Base-by-base conservation (phyloP, 2,329 filamentous ascomycete species). In the Clarireedia sp. region DNA sequence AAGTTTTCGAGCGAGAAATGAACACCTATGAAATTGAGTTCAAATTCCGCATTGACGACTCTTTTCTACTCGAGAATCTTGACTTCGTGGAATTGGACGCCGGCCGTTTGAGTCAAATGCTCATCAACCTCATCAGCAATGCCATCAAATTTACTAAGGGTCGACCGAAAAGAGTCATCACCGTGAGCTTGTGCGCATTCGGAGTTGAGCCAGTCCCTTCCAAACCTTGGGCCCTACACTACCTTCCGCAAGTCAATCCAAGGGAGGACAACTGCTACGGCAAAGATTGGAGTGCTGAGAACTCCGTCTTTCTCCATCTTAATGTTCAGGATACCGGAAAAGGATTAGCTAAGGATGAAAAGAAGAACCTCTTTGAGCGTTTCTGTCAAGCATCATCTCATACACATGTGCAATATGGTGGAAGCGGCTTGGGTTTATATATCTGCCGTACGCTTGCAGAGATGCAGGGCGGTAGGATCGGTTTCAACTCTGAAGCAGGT, bases 81-180 rank as follows among this genome's bases (percentile, higher is more conserved):
- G 80, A 86, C 33, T 89, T 82, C 75, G 81, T 90, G 2, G 71
- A 77, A 26, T 70, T 90, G 24, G 89, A 92, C 67, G 84, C 88
- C 0, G 86, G 84, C 12, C 78, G 88, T 21, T 82, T 92, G 48
- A 79, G 87, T 49, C 88, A 92, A 68, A 85, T 92, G 0, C 74
- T 91, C 3, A 89, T 92, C 67, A 92, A 92, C 63, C 76, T 92
- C 1, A 80, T 88, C 10, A 89, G 87, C 5, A 91, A 92, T 63
- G 86, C 87, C 0, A 83, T 92, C 68, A 92, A 92, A 64, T 92
- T 92, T 65, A 92, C 89, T 1, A 82, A 82, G 36, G 37, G n/a
- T 16, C 51, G 51, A 6, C 45, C 41, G 4, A 43, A 53, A 19
- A 17, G 24, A 21, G 29, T 53, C 40, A 53, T 53, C 3, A 53